Base-by-base conservation (phyloP, 495 filamentous ascomycete genomes). In the Xylaria scruposa region DNA sequence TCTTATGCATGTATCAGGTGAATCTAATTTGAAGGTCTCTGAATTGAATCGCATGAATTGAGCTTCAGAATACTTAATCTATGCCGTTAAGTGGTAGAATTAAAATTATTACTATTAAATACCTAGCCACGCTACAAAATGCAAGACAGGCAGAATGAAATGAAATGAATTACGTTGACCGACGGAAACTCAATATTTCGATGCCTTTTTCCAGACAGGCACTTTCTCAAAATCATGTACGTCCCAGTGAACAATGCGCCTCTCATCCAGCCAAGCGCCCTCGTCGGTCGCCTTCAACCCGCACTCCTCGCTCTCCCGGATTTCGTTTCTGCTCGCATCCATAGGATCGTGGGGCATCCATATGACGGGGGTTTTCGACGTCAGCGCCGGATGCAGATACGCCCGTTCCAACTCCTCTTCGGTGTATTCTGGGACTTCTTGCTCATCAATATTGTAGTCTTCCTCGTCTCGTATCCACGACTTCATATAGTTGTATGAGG, bases 281-380 rank as follows among this genome's bases (percentile, higher is more conserved):
- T 87, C 82, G 75, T 93, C 91, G 19, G 86, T 92, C 56, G 86
- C 77, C 54, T 72, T 79, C n/a, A 79, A 21, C 10, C 77, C 77
- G 12, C 33, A 40, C 49, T 72, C 70, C 26, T 77, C 77, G 15
- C 69, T 77, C 51, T 79, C 75, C 24, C 40, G 26, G 49, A 92
- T 80, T 77, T 94, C 92, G 72, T 90, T 86, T 40, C 79, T 78
- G 70, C 87, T 89, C 24, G 93, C 88, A 3, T 90, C 88, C 74
- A 87, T 90, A 2, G 87, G 82, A 78, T 94, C 92, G 24, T 83
- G 83, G 0, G 91, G 90, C 6, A 94, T 88, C 92, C 92, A 94
- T 9, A 94, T 80, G 53, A 84, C 81, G 7, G 91, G 91, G 0
- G 88, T 83, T 0, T 81, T 81, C 13, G 82, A 79, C 65, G 86